A percentile compares a stretch with the other conserved stretches of the same genome.
These are phyloP conservation scores for Akanthomyces uredinophilus DNA, from an alignment of 2,329 filamentous ascomycete species.

Conservation along the genomic window DNA sequence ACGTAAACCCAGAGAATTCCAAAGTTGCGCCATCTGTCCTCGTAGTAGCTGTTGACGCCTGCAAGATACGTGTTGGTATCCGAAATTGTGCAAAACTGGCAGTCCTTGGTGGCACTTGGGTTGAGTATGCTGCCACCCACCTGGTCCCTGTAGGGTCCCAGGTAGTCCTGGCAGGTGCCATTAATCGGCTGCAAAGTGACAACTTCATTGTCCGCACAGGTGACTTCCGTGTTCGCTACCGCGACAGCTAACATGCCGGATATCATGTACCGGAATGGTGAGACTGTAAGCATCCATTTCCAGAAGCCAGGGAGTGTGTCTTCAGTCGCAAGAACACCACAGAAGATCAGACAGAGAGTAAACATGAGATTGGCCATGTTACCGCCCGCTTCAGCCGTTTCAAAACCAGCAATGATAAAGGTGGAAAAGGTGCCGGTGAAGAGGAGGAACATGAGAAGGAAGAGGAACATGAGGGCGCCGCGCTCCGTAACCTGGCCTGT, in stretches of 20 bases:
- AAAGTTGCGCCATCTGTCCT: conserved; percentile 63
- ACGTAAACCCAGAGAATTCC: conserved; percentile 58
- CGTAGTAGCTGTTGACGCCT: conserved; percentile 46
- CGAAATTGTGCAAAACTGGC: conserved; percentile 50
- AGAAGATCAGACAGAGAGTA: conserved; percentile 69
- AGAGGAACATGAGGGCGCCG: conserved; percentile 73
- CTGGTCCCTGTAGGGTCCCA: conserved; percentile 42
- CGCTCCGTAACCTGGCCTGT: conserved; percentile 61
- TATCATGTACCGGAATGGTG: conserved; percentile 78
- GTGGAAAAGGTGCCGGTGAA: conserved; percentile 79
- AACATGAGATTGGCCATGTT: conserved; percentile 74
- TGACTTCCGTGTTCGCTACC: conserved; percentile 60
- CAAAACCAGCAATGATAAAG: conserved; percentile 70
- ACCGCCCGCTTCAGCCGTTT: conserved; percentile 68
- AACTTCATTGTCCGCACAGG: conserved; percentile 66
- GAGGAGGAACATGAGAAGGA: conserved; percentile 68
- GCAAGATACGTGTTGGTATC: conserved; percentile 50
- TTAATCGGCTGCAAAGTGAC: conserved; percentile 60
- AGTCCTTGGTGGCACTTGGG: conserved; percentile 39
- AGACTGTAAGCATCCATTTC: conserved; percentile 67
- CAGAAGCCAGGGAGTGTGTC: conserved; percentile 65
- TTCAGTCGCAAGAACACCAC: conserved; percentile 64
- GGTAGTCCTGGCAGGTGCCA: conserved; percentile 57
- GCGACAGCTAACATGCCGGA: conserved; percentile 65
- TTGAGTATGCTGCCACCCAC: conserved; percentile 53